Base-by-base conservation (phyloP, 2,329 filamentous ascomycete species). In the Aureobasidium sp. region DNA sequence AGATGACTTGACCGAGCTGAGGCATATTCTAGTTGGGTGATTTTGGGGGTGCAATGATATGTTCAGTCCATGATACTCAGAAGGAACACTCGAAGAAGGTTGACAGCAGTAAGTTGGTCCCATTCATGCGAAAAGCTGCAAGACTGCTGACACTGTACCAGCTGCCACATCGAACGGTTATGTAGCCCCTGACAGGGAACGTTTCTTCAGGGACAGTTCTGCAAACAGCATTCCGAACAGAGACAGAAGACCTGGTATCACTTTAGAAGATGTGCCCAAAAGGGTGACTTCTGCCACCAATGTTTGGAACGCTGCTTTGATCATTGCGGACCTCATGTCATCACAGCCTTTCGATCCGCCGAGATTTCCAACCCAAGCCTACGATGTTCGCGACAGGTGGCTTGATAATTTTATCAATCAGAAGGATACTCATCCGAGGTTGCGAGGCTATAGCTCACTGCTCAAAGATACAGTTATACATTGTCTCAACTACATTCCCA, bases 21-120 rank as follows among this genome's bases (percentile, higher is more conserved):
- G 7, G 13, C 34, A 23, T 15, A 7, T 44, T 3, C 17, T 47
- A 58, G 56, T 48, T 59, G 44, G 56, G n/a, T 17, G 56, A 59
- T 13, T 59, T 59, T 41, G 56, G 56, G n/a, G 56, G 56, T 13
- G 42, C 56, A 20, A 56, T 56, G 23, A n/a, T 56, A 20, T 56
- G 23, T 23, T 29, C 27, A 10, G 10, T 39, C 5, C 39, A 23
- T 5, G 52, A 56, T 2, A 20, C 26, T 27, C 8, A n/a, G 26
- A 6, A 44, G n/a, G 17, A n/a, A 44, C 52, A 56, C 12, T n/a
- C 9, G 10, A 26, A 36, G 4, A 56, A 56, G 26, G 27, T 44
- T 13, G 7, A 34, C 2, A 44, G 10, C 17, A n/a, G 52, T 56
- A 34, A 27, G 52, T 56, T 10, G 5, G 17, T 8, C 6, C 2